These are phyloP conservation scores for Penicillium paneum DNA, from an alignment of 2,329 filamentous ascomycete species.

Conservation along the genomic window DNA sequence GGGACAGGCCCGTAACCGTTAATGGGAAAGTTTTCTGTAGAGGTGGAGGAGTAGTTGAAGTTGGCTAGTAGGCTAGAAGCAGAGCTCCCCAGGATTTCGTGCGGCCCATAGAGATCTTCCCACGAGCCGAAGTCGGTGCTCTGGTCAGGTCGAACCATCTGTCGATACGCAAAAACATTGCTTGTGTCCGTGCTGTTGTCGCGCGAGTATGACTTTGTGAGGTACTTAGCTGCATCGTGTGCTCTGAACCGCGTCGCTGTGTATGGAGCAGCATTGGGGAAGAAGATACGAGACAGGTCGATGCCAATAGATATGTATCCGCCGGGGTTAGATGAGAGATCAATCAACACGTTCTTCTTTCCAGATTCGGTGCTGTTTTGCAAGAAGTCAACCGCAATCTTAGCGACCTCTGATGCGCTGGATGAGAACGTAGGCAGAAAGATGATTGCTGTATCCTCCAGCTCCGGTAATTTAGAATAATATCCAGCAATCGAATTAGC, in stretches of 20 bases:
- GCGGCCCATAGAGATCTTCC: constrained; percentile 45
- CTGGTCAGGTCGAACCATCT: constrained; percentile 26
- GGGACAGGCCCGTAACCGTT: constrained; percentile 26
- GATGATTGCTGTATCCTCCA: constrained; percentile 49
- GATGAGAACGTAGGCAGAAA: constrained; percentile 30
- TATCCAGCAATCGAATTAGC: constrained; percentile 44
- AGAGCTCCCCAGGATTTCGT: constrained; percentile 18
- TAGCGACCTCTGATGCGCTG: constrained; percentile 17
- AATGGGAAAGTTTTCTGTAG: constrained; percentile 20
- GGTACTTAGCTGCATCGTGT: constrained; percentile 39
- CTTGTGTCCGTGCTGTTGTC: constrained; percentile 15
- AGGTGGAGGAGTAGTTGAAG: constrained; percentile 27
- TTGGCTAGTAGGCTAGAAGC: constrained; percentile 26
- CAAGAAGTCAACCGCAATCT: constrained; percentile 24
- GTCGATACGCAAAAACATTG: constrained; percentile 21
- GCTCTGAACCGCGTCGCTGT: constrained; percentile 49
- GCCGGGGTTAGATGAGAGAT: constrained; percentile 60
- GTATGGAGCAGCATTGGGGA: constrained; percentile 47
- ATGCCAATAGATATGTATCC: constrained; percentile 51
- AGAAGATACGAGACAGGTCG: constrained; percentile 55
- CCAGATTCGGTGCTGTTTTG: constrained; percentile 33
- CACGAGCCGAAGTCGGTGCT: constrained; percentile 41
- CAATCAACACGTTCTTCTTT: constrained; percentile 63
- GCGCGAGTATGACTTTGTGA: constrained; percentile 29
- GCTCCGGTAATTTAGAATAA: constrained; percentile 40